Evolutionary conservation across 768 basidiomycete genomes (phyloP).

Genomic region (Podaxis pistillaris): DNA sequence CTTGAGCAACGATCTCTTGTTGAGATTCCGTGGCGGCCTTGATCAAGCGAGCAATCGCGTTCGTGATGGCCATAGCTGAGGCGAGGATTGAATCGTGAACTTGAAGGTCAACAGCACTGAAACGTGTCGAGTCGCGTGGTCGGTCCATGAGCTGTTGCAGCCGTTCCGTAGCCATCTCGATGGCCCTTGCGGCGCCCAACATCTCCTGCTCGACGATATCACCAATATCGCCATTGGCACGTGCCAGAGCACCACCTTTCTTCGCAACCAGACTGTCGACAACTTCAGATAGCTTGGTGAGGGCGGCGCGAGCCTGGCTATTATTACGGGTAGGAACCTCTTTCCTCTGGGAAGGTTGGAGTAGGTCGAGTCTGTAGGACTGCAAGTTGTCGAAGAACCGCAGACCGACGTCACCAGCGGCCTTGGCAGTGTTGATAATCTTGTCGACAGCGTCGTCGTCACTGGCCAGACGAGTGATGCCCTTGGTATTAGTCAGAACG

Average conservation of each 20-base stretch:
- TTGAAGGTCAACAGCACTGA: slow-evolving; percentile 89
- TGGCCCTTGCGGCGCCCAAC: slow-evolving; percentile 88
- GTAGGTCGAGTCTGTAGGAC: slow-evolving; percentile 88
- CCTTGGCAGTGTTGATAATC: slow-evolving; percentile 80
- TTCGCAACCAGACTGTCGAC: slow-evolving; percentile 88
- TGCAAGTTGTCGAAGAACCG: slow-evolving; percentile 95
- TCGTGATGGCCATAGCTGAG: slow-evolving; percentile 93
- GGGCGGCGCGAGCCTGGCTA: slow-evolving; percentile 76
- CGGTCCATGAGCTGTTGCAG: slow-evolving; percentile 90
- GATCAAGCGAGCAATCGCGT: slow-evolving; percentile 91
- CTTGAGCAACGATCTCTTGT: slow-evolving; percentile 95
- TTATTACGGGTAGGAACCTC: slow-evolving; percentile 90
- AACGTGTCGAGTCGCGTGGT: slow-evolving; percentile 83
- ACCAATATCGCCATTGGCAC: slow-evolving; percentile 89
- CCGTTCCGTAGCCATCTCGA: slow-evolving; percentile 89
- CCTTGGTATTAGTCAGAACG: slow-evolving; percentile 91
- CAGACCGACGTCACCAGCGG: slow-evolving; percentile 83
- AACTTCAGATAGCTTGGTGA: slow-evolving; percentile 82
- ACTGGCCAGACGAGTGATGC: slow-evolving; percentile 87
- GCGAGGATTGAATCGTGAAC: slow-evolving; percentile 97
- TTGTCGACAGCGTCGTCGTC: slow-evolving; percentile 93
- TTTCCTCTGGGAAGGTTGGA: slow-evolving; percentile 72
- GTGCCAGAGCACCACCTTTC: slow-evolving; percentile 65
- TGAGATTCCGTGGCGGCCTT: slow-evolving; percentile 97
- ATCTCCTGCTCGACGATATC: slow-evolving; percentile 97